These are phyloP conservation scores for Fusarium xyrophilum DNA, from an alignment of 2,329 filamentous ascomycete genomes.

Conservation along the genomic window DNA sequence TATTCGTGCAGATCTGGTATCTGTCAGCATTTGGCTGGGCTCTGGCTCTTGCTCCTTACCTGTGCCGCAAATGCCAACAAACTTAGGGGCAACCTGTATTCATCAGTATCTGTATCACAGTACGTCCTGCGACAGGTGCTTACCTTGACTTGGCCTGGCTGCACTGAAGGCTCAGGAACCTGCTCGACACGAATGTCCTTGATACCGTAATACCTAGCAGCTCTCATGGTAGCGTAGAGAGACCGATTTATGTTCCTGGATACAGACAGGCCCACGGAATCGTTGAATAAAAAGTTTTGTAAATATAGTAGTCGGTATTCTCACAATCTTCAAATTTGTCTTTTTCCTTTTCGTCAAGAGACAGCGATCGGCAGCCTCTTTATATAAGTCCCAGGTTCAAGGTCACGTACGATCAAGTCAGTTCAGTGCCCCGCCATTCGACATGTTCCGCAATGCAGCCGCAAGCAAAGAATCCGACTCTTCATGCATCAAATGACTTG, in stretches of 20 bases:
- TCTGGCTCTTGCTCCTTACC: not conserved
- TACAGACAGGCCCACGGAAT: not conserved
- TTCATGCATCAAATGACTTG: not conserved
- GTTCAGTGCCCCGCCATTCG: conserved; percentile 23
- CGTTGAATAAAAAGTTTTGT: not conserved
- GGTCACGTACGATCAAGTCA: conserved; percentile 25
- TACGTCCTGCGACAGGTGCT: not conserved
- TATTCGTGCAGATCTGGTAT: conserved; percentile 42
- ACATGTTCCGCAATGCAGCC: conserved; percentile 8
- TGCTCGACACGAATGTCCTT: conserved; percentile 62
- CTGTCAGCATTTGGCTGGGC: not conserved
- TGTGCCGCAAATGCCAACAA: conserved; percentile 60
- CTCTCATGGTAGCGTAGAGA: conserved; percentile 58
- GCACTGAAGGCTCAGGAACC: conserved; percentile 55
- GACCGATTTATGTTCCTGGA: not conserved
- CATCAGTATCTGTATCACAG: not conserved
- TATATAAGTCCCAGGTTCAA: conserved; percentile 18
- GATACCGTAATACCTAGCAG: conserved; percentile 61
- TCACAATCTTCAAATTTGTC: not conserved
- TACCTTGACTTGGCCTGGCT: conserved; percentile 56
- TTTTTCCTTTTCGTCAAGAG: not conserved
- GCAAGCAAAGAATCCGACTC: not conserved
- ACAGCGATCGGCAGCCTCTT: not conserved
- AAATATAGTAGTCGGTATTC: not conserved
- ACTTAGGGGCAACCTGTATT: conserved; percentile 40